Percentiles rank a stretch among this genome's conserved stretches.
phyloP scores from a whole-genome alignment of 192 early-diverging fungal species.

The Coemansia sp. region DNA sequence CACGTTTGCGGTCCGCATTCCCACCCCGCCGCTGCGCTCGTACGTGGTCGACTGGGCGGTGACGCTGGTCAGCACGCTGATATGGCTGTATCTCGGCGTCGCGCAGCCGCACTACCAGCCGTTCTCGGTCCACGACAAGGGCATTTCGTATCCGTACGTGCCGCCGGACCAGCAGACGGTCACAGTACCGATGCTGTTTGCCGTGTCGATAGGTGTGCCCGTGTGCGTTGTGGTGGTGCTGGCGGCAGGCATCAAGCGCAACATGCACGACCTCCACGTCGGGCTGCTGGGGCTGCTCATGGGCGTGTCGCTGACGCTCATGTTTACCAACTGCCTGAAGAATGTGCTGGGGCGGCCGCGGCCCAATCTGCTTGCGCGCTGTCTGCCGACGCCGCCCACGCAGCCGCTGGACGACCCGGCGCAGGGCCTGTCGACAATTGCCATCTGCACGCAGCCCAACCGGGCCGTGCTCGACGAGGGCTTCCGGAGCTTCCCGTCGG shows the following conservation, averaged over 20 bases:
- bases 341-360: constrained; percentile 58
- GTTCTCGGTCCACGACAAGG: constrained; percentile 67
- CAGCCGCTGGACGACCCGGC: constrained; percentile 46
- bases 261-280: constrained; percentile 47
- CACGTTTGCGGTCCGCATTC: neutral
- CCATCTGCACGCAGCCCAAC: constrained; percentile 59
- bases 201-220: constrained; percentile 27
- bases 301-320: constrained; percentile 48
- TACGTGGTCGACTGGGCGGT: constrained; percentile 55
- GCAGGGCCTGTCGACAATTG: constrained; percentile 57
- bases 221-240: constrained; percentile 12
- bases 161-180: constrained; percentile 37
- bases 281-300: constrained; percentile 50
- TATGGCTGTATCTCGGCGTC: constrained; percentile 58
- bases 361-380: constrained; percentile 61
- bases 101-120: constrained; percentile 62
- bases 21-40: constrained; percentile 16
- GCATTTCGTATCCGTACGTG: constrained; percentile 60
- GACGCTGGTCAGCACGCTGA: constrained; percentile 52
- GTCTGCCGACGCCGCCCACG: constrained; percentile 17
- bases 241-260: constrained; percentile 25
- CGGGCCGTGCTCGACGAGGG: constrained; percentile 62
- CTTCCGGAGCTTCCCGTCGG: constrained; percentile 81
- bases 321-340: constrained; percentile 55
- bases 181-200: constrained; percentile 37